Evolutionary conservation across 176 grass and related monocot genomes (phyloP).

Genomic region (Carex pumila): DNA sequence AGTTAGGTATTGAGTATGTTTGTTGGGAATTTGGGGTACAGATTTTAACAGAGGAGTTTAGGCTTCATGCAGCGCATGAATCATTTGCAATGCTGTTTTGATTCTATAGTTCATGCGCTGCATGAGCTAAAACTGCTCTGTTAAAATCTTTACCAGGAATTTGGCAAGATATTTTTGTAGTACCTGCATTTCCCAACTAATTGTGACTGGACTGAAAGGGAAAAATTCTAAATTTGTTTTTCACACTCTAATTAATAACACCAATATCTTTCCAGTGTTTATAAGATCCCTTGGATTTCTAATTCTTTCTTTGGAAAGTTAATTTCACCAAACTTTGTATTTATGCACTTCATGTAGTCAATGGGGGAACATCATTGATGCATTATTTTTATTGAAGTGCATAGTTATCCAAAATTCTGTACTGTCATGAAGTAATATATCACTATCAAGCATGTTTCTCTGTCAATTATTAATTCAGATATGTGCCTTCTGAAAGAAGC

Average conservation of each 20-base stretch:
- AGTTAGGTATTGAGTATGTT: background rate
- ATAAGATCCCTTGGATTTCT: background rate
- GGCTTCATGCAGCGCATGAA: too few relatives aligned
- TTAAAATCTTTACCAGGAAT: background rate
- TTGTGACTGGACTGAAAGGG: background rate
- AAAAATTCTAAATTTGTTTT: background rate
- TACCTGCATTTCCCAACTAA: background rate
- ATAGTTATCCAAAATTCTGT: background rate
- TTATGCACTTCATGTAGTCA: background rate
- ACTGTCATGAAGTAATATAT: slow-evolving; percentile 3
- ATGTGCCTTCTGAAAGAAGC: background rate
- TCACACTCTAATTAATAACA: background rate
- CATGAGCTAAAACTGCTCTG: too few relatives aligned
- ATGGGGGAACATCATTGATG: background rate
- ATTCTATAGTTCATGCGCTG: too few relatives aligned
- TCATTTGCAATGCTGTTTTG: too few relatives aligned
- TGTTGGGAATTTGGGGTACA: background rate
- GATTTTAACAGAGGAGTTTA: too few relatives aligned
- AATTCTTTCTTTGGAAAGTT: background rate
- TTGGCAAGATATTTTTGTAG: background rate
- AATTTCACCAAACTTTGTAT: background rate
- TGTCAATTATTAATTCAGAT: background rate
- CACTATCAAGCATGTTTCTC: background rate
- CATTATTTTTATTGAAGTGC: background rate
- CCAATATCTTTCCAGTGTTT: background rate